Conservation (phyloP, 2,329 filamentous ascomycete species). For the Atkinsonella hypoxylon region DNA sequence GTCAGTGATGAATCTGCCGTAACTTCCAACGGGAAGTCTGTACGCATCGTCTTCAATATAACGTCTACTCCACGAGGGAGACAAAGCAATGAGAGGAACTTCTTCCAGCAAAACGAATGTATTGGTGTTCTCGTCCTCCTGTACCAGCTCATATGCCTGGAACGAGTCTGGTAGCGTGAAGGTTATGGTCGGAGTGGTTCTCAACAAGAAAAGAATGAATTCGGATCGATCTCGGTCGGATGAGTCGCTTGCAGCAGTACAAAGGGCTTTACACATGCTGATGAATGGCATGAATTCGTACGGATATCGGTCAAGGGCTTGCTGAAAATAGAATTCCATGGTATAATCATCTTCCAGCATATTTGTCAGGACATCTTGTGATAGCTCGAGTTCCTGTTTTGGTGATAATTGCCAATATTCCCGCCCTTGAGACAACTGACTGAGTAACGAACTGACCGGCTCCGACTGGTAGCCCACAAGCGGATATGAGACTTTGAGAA, state of each 20-base stretch:
- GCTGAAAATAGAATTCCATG: conserved; percentile 48
- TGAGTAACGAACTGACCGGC: conserved; percentile 53
- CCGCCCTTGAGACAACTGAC: conserved; percentile 45
- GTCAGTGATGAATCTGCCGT: conserved; percentile 65
- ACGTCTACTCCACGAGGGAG: conserved; percentile 31
- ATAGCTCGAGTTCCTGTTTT: conserved; percentile 17
- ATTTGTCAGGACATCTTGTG: conserved; percentile 22
- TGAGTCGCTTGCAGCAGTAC: conserved; percentile 19
- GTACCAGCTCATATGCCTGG: conserved; percentile 60
- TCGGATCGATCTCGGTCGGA: conserved; percentile 28
- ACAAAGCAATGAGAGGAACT: conserved; percentile 48
- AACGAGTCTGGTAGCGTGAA: conserved; percentile 64
- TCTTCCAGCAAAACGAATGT: conserved; percentile 56
- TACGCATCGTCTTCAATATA: conserved; percentile 39
- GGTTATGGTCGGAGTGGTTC: conserved; percentile 62
- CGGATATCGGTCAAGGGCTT: conserved; percentile 68
- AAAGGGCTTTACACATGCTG: conserved; percentile 55
- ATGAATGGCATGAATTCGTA: conserved; percentile 76
- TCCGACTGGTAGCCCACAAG: conserved; percentile 63
- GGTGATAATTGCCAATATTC: conserved; percentile 41
- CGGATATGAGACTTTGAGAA: conserved; percentile 55
- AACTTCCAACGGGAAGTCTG: conserved; percentile 51
- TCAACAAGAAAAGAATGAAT: conserved; percentile 50
- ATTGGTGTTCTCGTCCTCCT: conserved; percentile 79
- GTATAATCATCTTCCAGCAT: conserved; percentile 30